A percentile compares a stretch with the other conserved stretches of the same genome.
Conservation (phyloP, 208 protist species). For the Trypanosoma cruzi region DNA sequence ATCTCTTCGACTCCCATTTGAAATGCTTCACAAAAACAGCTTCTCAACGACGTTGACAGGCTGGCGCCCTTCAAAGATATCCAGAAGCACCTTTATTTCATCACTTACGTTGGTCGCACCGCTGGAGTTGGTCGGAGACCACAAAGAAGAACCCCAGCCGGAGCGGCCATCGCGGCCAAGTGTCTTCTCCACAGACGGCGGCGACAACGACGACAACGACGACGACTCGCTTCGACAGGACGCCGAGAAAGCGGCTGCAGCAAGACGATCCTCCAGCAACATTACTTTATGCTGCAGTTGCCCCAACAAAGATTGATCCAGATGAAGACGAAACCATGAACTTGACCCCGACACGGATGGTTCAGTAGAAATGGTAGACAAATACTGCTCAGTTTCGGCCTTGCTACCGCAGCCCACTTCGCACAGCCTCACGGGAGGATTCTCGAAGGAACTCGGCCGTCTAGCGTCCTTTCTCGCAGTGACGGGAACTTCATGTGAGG, state of each 20-base stretch:
- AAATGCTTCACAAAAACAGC: conserved; percentile 2
- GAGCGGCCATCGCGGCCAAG: neutral
- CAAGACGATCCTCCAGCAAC: conserved; percentile 15
- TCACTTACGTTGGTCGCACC: conserved; percentile 14
- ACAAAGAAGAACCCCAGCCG: neutral
- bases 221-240: neutral
- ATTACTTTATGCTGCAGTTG: conserved; percentile 3
- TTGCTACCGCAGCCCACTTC: neutral
- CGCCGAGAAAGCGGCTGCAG: neutral
- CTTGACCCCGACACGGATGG: conserved; percentile 3
- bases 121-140: conserved; percentile 1
- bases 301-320: conserved; percentile 8
- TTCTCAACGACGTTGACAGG: conserved; percentile 5
- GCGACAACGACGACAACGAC: neutral
- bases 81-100: conserved; percentile 19
- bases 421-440: neutral
- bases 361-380: conserved; percentile 11
- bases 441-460: neutral
- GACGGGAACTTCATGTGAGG: neutral
- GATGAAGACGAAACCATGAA: neutral
- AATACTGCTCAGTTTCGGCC: conserved; percentile 5
- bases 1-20: neutral
- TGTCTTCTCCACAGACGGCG: neutral
- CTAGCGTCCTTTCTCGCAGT: neutral
- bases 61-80: conserved; percentile 23